Evolutionary conservation across 148 eudicot species (phyloP), one percentile per base, ranked within the genome.

Genomic region (Beta vulgaris): DNA sequence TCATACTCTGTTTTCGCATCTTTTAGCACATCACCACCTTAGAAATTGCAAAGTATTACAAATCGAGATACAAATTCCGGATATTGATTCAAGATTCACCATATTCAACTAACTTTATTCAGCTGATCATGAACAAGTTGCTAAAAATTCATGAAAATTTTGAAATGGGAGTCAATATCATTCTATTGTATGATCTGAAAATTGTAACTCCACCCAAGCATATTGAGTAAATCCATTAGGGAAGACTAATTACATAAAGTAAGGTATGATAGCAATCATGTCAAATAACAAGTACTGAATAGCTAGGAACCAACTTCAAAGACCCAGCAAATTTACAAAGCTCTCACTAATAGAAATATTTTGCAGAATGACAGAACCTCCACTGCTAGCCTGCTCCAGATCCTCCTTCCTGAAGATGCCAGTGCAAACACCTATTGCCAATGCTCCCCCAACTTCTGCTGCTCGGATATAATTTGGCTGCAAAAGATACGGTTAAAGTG

Each of bases 401-500:
- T 77, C 75, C n/a, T 77, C 80, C 49, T 35, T 77, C 42, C 40
- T 25, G 43, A 77, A 77, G 74, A 77, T 3, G 32, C 80, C 75
- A 25, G 74, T 70, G 62, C 80, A 69, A 60, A 77, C 69, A 21
- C 80, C 74, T 23, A 77, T 37, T 25, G 75, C 74, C 46, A 77
- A 48, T 60, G 75, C 80, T 42, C 69, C 80, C 68, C 72, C 54
- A 12, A 55, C 39, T 39, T 75, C 78, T 19, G 64, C 72, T 26
- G 78, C 72, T 54, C 46, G 55, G 15, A 74, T 49, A 74, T 74
- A 70, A 25, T 74, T 74, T 54, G 72, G 78, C 78, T 75, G 78
- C 39, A 29, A 37, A 67, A 53, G 15, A 48, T 48, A 11, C 1
- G 2, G 35, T 10, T 10, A 39, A 1, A 15, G 19, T 21, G 4